Evolutionary conservation across 2,329 filamentous ascomycete species (phyloP).

Genomic region (Fusarium pseudograminearum): DNA sequence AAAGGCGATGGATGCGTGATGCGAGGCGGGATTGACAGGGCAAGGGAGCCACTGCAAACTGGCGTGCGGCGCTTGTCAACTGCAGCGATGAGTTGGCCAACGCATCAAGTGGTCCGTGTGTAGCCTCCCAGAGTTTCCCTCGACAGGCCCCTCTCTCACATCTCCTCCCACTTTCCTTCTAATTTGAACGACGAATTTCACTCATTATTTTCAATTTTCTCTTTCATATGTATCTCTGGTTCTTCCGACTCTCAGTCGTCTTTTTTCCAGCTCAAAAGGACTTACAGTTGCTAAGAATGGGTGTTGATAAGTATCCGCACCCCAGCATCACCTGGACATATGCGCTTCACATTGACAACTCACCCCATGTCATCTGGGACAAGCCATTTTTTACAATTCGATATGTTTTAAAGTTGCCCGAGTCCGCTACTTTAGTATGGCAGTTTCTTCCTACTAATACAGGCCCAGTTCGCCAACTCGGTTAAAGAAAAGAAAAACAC

Average conservation of each 20-base stretch:
- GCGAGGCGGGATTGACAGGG: constrained; percentile 45
- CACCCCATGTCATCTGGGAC: constrained; percentile 35
- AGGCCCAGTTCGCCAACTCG: not conserved
- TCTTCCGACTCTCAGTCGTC: not conserved
- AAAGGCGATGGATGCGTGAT: constrained; percentile 41
- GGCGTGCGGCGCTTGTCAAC: constrained; percentile 51
- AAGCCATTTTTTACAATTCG: constrained; percentile 1
- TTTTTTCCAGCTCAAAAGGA: constrained; percentile 13
- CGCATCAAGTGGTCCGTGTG: constrained; percentile 59
- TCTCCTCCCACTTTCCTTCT: constrained; percentile 30
- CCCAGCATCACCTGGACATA: constrained; percentile 37
- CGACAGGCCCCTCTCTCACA: constrained; percentile 44
- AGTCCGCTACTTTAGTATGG: not conserved
- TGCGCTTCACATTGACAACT: constrained; percentile 37
- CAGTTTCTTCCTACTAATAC: not conserved
- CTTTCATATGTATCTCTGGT: constrained; percentile 8
- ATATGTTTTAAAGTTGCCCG: not conserved
- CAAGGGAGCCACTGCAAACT: constrained; percentile 39
- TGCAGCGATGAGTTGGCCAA: constrained; percentile 61
- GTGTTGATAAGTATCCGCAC: constrained; percentile 41
- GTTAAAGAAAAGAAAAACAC: not conserved
- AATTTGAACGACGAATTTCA: constrained; percentile 15
- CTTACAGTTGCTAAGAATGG: constrained; percentile 8
- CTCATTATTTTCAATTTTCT: constrained; percentile 3
- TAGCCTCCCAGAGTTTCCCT: constrained; percentile 50